A percentile compares a stretch with the other conserved stretches of the same genome.
phyloP scores from a whole-genome alignment of 202 grass and related monocot species.

The Sporobolus alterniflorus region DNA sequence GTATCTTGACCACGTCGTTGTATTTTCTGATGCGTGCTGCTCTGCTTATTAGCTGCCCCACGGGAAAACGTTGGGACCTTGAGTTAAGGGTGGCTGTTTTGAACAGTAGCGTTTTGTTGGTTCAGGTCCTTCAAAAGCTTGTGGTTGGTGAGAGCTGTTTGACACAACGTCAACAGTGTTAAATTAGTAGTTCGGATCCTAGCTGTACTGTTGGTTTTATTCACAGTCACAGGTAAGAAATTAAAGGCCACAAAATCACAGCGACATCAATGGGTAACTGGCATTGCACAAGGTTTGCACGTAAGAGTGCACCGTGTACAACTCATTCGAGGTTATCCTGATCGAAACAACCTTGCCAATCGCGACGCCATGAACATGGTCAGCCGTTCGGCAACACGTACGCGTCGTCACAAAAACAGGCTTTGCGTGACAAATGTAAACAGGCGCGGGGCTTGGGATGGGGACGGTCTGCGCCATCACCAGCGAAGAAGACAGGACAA shows the following conservation, averaged over 20 bases:
- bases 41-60: not conserved
- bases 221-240: not conserved
- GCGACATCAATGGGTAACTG: not conserved
- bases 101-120: not conserved
- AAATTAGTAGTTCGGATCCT: not conserved
- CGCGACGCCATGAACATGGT: not conserved
- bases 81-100: not conserved
- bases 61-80: not conserved
- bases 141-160: not conserved
- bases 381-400: not conserved
- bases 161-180: not conserved
- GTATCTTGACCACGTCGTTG: not conserved
- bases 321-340: not conserved
- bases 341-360: not conserved
- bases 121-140: too few species aligned
- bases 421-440: not conserved
- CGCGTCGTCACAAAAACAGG: not conserved
- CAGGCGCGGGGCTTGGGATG: not conserved
- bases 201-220: not conserved
- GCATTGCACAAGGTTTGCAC: too few species aligned
- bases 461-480: not conserved
- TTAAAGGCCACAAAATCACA: not conserved
- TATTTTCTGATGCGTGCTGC: not conserved
- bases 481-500: not conserved
- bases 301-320: not conserved